Percentiles rank a stretch among this genome's conserved stretches.
These are phyloP conservation scores for Pistacia atlantica DNA, from an alignment of 345 rosid species.

Conservation along the genomic window DNA sequence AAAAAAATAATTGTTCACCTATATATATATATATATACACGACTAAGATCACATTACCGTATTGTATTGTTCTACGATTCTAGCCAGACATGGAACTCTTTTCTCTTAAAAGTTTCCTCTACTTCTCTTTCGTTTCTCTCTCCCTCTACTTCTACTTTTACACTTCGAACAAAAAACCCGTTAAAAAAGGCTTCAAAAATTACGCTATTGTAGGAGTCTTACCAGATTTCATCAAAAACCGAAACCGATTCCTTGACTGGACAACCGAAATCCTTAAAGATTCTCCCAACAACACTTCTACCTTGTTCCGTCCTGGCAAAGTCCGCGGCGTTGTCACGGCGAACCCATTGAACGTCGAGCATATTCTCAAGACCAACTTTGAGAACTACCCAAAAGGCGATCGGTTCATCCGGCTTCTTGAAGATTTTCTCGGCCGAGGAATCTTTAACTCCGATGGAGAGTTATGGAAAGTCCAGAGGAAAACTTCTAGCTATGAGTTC, in stretches of 20 bases:
- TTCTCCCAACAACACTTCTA: slow-evolving; percentile 27
- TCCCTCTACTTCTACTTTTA: slow-evolving; percentile 17
- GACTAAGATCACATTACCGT: no score
- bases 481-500: slow-evolving; percentile 33
- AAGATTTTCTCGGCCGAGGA: slow-evolving; percentile 45
- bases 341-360: slow-evolving; percentile 23
- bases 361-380: slow-evolving; percentile 29
- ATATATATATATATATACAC: no score
- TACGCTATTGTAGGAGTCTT: slow-evolving; percentile 38
- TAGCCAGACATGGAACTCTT: neutral
- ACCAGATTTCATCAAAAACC: slow-evolving; percentile 40
- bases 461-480: no score
- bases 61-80: no score
- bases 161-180: neutral
- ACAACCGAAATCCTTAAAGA: slow-evolving; percentile 26
- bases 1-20: no score
- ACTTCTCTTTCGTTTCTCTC: slow-evolving; percentile 8
- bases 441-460: slow-evolving; percentile 6
- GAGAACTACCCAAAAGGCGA: slow-evolving; percentile 34
- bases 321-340: slow-evolving; percentile 39
- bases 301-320: slow-evolving; percentile 25
- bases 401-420: slow-evolving; percentile 21
- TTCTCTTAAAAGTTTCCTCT: slow-evolving; percentile 22
- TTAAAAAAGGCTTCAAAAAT: slow-evolving; percentile 29
- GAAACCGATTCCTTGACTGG: slow-evolving; percentile 46